These are phyloP conservation scores for Venustampulla echinocandica DNA, from an alignment of 495 filamentous ascomycete genomes.

Conservation along the genomic window DNA sequence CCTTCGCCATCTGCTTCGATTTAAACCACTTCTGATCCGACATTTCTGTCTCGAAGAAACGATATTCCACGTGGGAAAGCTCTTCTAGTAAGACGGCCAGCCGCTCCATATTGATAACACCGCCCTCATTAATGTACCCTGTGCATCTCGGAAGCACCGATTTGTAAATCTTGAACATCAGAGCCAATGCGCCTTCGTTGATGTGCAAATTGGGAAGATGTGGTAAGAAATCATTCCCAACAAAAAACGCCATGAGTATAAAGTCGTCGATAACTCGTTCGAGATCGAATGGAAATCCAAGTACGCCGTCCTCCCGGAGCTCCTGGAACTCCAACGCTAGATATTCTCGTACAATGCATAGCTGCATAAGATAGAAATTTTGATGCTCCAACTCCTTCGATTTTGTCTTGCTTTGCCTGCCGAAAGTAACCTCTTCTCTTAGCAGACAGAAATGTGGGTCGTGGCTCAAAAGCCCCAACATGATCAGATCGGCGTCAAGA, in stretches of 20 bases:
- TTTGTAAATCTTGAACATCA: slow-evolving; percentile 98
- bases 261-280: slow-evolving; percentile 98
- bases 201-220: slow-evolving; percentile 96
- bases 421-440: slow-evolving; percentile 96
- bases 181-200: slow-evolving; percentile 90
- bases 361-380: slow-evolving; percentile 96
- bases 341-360: slow-evolving; percentile 96
- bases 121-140: slow-evolving; percentile 94
- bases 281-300: slow-evolving; percentile 82
- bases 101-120: slow-evolving; percentile 77
- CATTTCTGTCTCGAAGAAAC: slow-evolving; percentile 84
- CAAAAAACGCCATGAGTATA: slow-evolving; percentile 98
- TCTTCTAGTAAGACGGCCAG: slow-evolving; percentile 73
- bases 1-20: slow-evolving; percentile 60
- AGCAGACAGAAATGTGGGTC: slow-evolving; percentile 97
- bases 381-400: slow-evolving; percentile 96
- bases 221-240: slow-evolving; percentile 98
- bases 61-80: slow-evolving; percentile 74
- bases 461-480: slow-evolving; percentile 93
- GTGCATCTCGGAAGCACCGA: slow-evolving; percentile 75
- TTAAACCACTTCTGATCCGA: slow-evolving; percentile 88
- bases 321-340: slow-evolving; percentile 96
- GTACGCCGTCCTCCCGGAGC: slow-evolving; percentile 63
- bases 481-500: slow-evolving; percentile 95
- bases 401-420: slow-evolving; percentile 72